These are phyloP conservation scores for Peniophora sp. DNA, from an alignment of 1,284 basidiomycete genomes.

Conservation along the genomic window DNA sequence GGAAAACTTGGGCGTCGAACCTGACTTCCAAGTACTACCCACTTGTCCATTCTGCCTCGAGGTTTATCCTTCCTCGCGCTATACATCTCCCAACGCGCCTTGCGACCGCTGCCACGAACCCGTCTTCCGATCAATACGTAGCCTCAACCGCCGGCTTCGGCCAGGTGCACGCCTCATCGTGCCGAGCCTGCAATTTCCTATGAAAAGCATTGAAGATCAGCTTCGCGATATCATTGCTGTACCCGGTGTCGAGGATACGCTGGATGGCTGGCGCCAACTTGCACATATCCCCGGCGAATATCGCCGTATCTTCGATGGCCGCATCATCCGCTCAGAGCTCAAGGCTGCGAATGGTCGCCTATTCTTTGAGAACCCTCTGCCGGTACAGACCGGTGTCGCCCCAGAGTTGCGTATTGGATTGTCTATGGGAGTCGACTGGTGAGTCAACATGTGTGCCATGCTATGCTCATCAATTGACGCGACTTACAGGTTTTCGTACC, in stretches of 20 bases:
- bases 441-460: constrained; percentile 17
- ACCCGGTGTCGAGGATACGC: constrained; percentile 14
- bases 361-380: constrained; percentile 13
- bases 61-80: constrained; percentile 4
- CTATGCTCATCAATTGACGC: neutral
- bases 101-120: neutral
- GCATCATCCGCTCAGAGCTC: constrained; percentile 11
- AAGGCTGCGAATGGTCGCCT: constrained; percentile 11
- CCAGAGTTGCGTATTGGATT: constrained; percentile 18
- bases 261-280: constrained; percentile 13
- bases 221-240: constrained; percentile 8
- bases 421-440: constrained; percentile 19
- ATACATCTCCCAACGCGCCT: neutral
- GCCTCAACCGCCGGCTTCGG: neutral
- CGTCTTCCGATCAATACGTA: neutral
- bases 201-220: constrained; percentile 8
- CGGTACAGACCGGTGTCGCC: neutral
- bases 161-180: too few species aligned
- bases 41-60: constrained; percentile 9
- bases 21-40: constrained; percentile 2
- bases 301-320: constrained; percentile 17
- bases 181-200: constrained; percentile 9
- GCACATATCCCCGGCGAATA: constrained; percentile 8
- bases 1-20: constrained; percentile 6
- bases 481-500: constrained; percentile 24